Base-by-base conservation (phyloP, 495 filamentous ascomycete species). In the Aspergillus cavernicola region DNA sequence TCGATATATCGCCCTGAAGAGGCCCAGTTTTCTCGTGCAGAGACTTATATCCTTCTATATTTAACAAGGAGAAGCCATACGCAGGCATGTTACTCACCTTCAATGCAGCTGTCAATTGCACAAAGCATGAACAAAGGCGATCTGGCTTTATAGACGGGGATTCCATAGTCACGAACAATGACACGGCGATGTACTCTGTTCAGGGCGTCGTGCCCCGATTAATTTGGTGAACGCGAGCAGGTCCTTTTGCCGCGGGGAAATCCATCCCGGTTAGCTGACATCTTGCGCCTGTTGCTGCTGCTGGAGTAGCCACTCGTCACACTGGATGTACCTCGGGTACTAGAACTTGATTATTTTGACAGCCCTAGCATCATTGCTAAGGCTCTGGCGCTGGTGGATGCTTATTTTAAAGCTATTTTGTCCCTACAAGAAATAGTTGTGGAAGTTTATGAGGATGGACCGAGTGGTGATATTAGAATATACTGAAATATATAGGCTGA, bases 131-230 rank as follows among this genome's bases (percentile, higher is more conserved):
- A 62, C 8, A 44, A 29, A 16, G 12, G 60, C 38, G 70, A 73
- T 54, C 67, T 74, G 50, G 72, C 74, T 45, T 65, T 62, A 46
- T 71, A 74, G 10, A 78, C 68, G 15, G 66, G 53, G 47, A 67
- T 58, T 22, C 70, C 70, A 39, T 65, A 75, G 53, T 77, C 68
- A 26, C 66, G 52, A 24, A 73, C 26, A 45, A 77, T 59, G 35
- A 77, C 53, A 42, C 73, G 71, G 11, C 72, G 69, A 59, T 73
- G 67, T 24, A 76, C 58, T 26, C 68, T 64, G 67, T 75, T 73
- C 22, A 18, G 41, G 5, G 11, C 5, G 10, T 6, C 12, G 10
- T 19, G 16, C 31, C 12, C 31, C 7, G 9, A 33, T 12, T 9
- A 4, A 9, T 1, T n/a, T 23, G 51, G 51, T 1, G 41, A 47